Evolutionary conservation across 2,329 filamentous ascomycete genomes (phyloP), one percentile per base, ranked within the genome.

Genomic region (Zymoseptoria brevis): DNA sequence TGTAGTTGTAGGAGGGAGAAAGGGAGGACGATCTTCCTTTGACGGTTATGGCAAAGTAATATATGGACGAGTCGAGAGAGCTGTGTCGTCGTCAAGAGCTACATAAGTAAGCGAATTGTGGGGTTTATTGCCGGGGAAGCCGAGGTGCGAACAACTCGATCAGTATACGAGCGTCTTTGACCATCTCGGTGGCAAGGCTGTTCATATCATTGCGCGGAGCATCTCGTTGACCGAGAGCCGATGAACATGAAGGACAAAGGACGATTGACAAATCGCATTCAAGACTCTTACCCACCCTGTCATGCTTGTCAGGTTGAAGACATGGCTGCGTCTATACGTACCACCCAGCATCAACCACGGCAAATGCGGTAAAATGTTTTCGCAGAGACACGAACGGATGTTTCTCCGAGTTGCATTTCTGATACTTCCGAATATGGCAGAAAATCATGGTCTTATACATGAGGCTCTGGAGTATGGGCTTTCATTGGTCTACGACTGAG

Each of bases 41-140:
- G 16, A 45, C 11, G 13, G 35, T 45, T 16, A 45, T 45, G 35
- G 11, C 5, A 45, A 45, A 45, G 35, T 16, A 45, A 45, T 48
- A 35, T 60, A 57, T 21, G 19, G 35, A 57, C 60, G 60, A 62
- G 49, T 62, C 60, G 57, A 62, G 54, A 45, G 49, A 50, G 54
- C 50, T 49, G 45, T 57, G 58, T 60, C 58, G 61, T 52, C 54
- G 61, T 52, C 54, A 45, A 30, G 51, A 56, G 55, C 56, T 30
- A 53, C 19, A 54, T 30, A 55, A 19, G 60, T 53, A 54, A 48
- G 58, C 56, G 58, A 56, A 61, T 57, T 58, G 59, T 50, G 49
- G 49, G 58, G 55, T 55, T 52, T 57, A 57, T 57, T 54, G 50
- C 54, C 48, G 49, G 54, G 55, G 55, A 41, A 50, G 50, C 59